Percentiles rank a stretch among this genome's conserved stretches.
Evolutionary conservation across 2,329 filamentous ascomycete genomes (phyloP).

Genomic region (Arthrobotrys sinensis): DNA sequence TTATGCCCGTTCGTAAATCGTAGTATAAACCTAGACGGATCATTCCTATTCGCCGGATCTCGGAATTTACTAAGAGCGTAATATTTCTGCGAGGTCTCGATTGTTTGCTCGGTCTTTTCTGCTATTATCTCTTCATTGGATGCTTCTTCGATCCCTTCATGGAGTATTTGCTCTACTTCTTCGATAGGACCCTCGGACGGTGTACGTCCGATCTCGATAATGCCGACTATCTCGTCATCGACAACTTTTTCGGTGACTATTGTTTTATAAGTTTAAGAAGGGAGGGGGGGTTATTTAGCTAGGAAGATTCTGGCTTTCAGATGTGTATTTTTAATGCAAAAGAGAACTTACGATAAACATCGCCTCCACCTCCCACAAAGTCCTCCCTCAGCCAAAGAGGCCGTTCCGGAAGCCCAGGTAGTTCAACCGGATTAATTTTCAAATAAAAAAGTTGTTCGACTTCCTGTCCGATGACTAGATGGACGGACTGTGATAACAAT

Average conservation of each 20-base stretch:
- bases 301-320: too few relatives aligned
- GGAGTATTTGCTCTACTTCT: background rate
- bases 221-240: conserved; percentile 9
- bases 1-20: conserved; percentile 45
- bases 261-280: background rate
- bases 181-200: background rate
- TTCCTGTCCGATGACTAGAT: conserved; percentile 10
- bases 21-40: conserved; percentile 16
- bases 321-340: background rate
- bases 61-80: conserved; percentile 1
- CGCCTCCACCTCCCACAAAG: background rate
- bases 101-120: background rate
- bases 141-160: background rate
- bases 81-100: background rate
- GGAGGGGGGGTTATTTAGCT: background rate
- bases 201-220: conserved; percentile 26
- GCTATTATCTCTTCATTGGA: background rate
- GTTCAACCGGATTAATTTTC: background rate
- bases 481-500: background rate
- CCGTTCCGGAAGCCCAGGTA: background rate
- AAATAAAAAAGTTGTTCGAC: conserved; percentile 28
- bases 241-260: conserved; percentile 39
- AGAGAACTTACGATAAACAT: conserved; percentile 35
- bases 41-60: conserved; percentile 1
- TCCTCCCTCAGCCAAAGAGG: conserved; percentile 8